Evolutionary conservation across 1,139 yeast genomes (phyloP).

Genomic region (Kurtzmaniella quercitrusa): DNA sequence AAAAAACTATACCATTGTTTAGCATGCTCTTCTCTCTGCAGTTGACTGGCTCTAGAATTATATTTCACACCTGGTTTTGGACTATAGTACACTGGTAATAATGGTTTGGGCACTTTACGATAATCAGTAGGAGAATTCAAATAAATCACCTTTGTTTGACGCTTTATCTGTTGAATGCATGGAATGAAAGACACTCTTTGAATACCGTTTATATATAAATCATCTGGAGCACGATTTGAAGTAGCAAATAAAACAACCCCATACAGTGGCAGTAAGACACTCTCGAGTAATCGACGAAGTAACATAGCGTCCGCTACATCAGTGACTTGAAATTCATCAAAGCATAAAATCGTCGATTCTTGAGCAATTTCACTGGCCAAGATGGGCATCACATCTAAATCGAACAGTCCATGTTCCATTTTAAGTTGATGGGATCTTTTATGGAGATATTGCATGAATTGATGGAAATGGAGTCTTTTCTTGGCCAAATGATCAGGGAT

Average conservation of each 20-base stretch:
- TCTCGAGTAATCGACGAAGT: conserved; percentile 65
- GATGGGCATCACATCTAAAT: conserved; percentile 78
- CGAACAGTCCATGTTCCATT: conserved; percentile 48
- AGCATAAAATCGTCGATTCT: conserved; percentile 74
- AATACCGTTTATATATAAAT: conserved; percentile 85
- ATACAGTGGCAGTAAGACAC: conserved; percentile 58
- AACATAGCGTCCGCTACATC: conserved; percentile 99
- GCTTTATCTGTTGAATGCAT: conserved; percentile 76
- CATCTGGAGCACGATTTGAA: conserved; percentile 92
- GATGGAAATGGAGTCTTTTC: conserved; percentile 86
- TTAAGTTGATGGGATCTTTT: conserved; percentile 79
- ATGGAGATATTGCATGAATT: conserved; percentile 92
- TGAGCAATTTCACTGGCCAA: conserved; percentile 82
- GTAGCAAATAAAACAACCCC: conserved; percentile 91
- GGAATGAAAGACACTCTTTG: conserved; percentile 91
- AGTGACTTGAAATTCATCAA: conserved; percentile 94
- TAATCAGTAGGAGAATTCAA: conserved; percentile 92
- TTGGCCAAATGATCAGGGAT: conserved; percentile 75
- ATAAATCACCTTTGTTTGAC: conserved; percentile 69
- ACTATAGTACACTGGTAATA: conserved; percentile 72
- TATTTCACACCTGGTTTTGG: conserved; percentile 65
- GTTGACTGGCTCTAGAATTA: conserved; percentile 45
- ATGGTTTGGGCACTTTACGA: conserved; percentile 80
- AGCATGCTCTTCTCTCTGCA: conserved; percentile 60
- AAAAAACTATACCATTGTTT: conserved; percentile 78